These are phyloP conservation scores for Phytophthora pisi DNA, from an alignment of 352 stramenopile species.

Conservation along the genomic window DNA sequence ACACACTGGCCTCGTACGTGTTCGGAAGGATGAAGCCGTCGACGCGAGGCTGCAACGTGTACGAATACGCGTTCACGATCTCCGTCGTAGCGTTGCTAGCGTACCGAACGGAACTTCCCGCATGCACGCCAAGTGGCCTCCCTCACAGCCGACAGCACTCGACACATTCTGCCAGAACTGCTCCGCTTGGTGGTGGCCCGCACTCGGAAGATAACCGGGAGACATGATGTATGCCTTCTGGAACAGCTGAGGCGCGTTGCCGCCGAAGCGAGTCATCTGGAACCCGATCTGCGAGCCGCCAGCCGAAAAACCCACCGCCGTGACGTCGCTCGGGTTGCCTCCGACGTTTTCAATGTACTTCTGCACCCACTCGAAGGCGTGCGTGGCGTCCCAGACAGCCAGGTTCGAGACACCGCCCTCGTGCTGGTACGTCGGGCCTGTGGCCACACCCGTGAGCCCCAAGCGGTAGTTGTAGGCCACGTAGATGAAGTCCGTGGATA, in stretches of 20 bases:
- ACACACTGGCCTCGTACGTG: slow-evolving; percentile 5
- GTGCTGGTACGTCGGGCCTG: slow-evolving; percentile 32
- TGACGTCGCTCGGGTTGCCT: slow-evolving; percentile 43
- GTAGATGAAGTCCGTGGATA: slow-evolving; percentile 38
- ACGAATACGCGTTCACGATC: slow-evolving; percentile 26
- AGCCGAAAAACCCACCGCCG: slow-evolving; percentile 38
- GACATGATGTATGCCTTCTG: slow-evolving; percentile 40
- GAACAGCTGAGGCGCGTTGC: slow-evolving; percentile 30
- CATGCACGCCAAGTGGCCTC: slow-evolving; percentile 31
- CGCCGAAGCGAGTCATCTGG: slow-evolving; percentile 37
- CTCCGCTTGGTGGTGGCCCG: slow-evolving; percentile 29
- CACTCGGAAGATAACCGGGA: slow-evolving; percentile 22
- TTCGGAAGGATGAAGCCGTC: slow-evolving; percentile 25
- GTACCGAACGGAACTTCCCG: slow-evolving; percentile 22
- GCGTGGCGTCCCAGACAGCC: slow-evolving; percentile 32
- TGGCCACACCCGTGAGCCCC: slow-evolving; percentile 30
- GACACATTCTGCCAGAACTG: slow-evolving; percentile 42
- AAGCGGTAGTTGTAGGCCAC: slow-evolving; percentile 50
- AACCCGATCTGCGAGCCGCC: slow-evolving; percentile 33
- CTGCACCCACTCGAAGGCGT: slow-evolving; percentile 44
- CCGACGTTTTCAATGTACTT: slow-evolving; percentile 40
- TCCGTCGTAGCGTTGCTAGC: slow-evolving; percentile 7
- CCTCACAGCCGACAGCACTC: slow-evolving; percentile 19
- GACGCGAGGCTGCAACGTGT: slow-evolving; percentile 30
- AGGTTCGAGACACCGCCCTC: slow-evolving; percentile 35